phyloP scores from a whole-genome alignment of 1,284 basidiomycete genomes.

The Irpex rosettiformis region DNA sequence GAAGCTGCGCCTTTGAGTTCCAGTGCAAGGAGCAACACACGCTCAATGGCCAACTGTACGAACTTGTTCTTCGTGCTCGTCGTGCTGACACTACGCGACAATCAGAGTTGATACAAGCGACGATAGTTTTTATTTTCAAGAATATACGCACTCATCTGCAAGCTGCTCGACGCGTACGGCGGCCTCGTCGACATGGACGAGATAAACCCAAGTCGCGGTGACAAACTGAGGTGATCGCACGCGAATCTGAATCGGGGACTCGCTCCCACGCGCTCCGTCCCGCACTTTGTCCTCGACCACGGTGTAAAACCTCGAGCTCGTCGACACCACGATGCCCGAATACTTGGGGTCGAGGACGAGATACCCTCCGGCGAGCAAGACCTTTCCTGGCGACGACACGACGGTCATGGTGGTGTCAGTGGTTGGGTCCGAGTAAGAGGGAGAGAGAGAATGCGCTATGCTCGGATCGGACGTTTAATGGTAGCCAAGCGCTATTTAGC shows the following conservation, averaged over 20 bases:
- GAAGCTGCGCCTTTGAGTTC: slow-evolving; percentile 49
- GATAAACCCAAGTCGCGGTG: slow-evolving; percentile 77
- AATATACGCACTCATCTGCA: slow-evolving; percentile 28
- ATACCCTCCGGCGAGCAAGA: slow-evolving; percentile 92
- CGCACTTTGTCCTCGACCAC: slow-evolving; percentile 31
- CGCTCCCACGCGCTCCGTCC: not conserved
- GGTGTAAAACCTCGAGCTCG: slow-evolving; percentile 93
- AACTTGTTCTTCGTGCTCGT: slow-evolving; percentile 74
- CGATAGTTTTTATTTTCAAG: not conserved
- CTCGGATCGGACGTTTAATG: not conserved
- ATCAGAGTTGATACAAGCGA: not conserved
- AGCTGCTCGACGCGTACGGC: slow-evolving; percentile 43
- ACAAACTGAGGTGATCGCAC: slow-evolving; percentile 93
- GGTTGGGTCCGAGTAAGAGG: not conserved
- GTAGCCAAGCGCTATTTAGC: not conserved
- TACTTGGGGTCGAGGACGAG: slow-evolving; percentile 86
- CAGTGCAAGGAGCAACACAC: slow-evolving; percentile 65
- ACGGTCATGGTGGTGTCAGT: slow-evolving; percentile 41
- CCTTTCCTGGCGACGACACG: slow-evolving; percentile 94
- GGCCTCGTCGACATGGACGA: slow-evolving; percentile 39
- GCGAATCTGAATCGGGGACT: slow-evolving; percentile 41
- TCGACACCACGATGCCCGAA: slow-evolving; percentile 84
- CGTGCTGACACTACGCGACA: not conserved
- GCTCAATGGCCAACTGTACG: slow-evolving; percentile 82
- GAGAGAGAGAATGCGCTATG: not conserved